Evolutionary conservation across 108 stramenopile species (phyloP).

Genomic region (Fragilariopsis cylindrus): DNA sequence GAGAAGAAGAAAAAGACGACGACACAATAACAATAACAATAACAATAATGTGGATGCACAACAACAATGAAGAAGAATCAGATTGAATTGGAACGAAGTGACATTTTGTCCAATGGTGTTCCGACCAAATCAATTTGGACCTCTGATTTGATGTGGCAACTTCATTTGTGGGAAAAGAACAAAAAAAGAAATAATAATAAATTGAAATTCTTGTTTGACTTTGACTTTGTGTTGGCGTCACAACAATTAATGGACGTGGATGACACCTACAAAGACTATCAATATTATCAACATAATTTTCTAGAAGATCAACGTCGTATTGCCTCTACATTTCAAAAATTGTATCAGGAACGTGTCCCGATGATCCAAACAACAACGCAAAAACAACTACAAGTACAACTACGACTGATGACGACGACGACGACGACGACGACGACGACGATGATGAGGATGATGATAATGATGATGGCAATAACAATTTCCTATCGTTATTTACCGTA

Average conservation of each 20-base stretch:
- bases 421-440: background rate
- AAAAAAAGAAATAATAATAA: background rate
- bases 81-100: slow-evolving; percentile 17
- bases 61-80: background rate
- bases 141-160: slow-evolving; percentile 62
- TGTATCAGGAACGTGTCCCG: background rate
- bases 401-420: no score
- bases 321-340: slow-evolving; percentile 12
- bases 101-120: slow-evolving; percentile 38
- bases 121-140: slow-evolving; percentile 79
- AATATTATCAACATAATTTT: slow-evolving; percentile 69
- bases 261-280: slow-evolving; percentile 43
- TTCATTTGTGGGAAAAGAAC: slow-evolving; percentile 36
- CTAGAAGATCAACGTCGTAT: slow-evolving; percentile 55
- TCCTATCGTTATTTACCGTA: slow-evolving; percentile 32
- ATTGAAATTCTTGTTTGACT: background rate
- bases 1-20: background rate
- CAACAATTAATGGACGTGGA: slow-evolving; percentile 54
- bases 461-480: background rate
- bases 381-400: background rate
- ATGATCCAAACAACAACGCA: background rate
- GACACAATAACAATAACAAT: background rate
- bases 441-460: background rate
- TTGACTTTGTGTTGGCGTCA: slow-evolving; percentile 5
- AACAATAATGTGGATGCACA: no score